phyloP scores from a whole-genome alignment of 2,329 filamentous ascomycete genomes.

The Juglanconis oblonga region DNA sequence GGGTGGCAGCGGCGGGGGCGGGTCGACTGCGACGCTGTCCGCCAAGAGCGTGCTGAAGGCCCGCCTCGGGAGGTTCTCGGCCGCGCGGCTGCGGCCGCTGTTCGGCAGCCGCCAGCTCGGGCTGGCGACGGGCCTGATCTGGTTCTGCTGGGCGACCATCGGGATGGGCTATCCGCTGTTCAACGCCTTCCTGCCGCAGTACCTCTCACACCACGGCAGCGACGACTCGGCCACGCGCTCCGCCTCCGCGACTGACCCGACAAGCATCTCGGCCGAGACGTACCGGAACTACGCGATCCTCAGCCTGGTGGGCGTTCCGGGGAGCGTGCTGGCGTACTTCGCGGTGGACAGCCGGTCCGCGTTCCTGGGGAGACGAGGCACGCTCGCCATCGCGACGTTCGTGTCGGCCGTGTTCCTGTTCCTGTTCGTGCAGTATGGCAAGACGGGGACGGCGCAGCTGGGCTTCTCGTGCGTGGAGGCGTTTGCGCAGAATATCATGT shows the following conservation, averaged over 20 bases:
- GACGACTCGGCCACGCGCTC: slow-evolving; percentile 3
- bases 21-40: slow-evolving; percentile 20
- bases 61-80: slow-evolving; percentile 65
- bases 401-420: slow-evolving; percentile 68
- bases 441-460: slow-evolving; percentile 56
- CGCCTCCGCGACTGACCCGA: slow-evolving; percentile 31
- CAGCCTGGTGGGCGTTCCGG: slow-evolving; percentile 72
- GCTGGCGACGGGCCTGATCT: slow-evolving; percentile 55
- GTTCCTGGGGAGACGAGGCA: slow-evolving; percentile 66
- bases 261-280: slow-evolving; percentile 43
- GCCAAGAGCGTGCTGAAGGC: slow-evolving; percentile 47
- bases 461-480: slow-evolving; percentile 66
- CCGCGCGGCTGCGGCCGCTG: slow-evolving; percentile 64
- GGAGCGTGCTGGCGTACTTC: slow-evolving; percentile 70
- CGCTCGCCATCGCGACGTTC: slow-evolving; percentile 65
- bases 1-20: background rate
- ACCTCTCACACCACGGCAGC: slow-evolving; percentile 58
- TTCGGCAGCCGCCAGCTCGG: slow-evolving; percentile 54
- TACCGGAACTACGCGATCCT: slow-evolving; percentile 85
- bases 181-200: slow-evolving; percentile 87
- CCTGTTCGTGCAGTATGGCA: slow-evolving; percentile 60
- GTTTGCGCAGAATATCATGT: slow-evolving; percentile 75
- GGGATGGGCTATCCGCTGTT: slow-evolving; percentile 87
- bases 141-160: slow-evolving; percentile 80
- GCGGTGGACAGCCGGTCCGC: slow-evolving; percentile 65